Evolutionary conservation across 2,329 filamentous ascomycete genomes (phyloP).

Genomic region (Phyllosticta paracitricarpa): DNA sequence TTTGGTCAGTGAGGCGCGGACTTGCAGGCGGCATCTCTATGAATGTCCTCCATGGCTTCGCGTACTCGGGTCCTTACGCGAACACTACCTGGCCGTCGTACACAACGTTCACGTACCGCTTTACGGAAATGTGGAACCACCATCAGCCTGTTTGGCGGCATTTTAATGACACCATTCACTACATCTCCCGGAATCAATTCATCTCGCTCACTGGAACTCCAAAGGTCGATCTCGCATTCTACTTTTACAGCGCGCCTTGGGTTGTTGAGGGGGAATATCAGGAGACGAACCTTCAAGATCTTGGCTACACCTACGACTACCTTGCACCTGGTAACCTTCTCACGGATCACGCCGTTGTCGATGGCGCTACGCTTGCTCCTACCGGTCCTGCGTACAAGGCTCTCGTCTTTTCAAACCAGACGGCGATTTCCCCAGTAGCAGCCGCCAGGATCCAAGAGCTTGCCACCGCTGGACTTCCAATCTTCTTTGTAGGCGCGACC

Average conservation of each 20-base stretch:
- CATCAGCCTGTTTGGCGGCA: constrained; percentile 35
- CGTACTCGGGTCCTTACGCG: constrained; percentile 32
- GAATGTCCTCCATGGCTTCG: constrained; percentile 35
- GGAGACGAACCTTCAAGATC: constrained; percentile 13
- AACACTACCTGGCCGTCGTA: constrained; percentile 43
- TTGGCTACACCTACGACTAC: constrained; percentile 35
- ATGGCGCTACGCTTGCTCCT: constrained; percentile 28
- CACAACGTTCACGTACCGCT: constrained; percentile 34
- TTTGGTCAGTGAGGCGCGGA: constrained; percentile 29
- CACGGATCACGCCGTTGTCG: constrained; percentile 29
- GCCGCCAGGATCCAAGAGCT: constrained; percentile 25
- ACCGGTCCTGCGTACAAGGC: constrained; percentile 32
- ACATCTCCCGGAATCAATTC: constrained; percentile 28
- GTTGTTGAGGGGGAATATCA: constrained; percentile 7
- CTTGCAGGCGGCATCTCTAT: constrained; percentile 35
- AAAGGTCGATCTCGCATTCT: constrained; percentile 35
- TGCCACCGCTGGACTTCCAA: constrained; percentile 31
- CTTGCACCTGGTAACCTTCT: constrained; percentile 36
- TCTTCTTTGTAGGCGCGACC: constrained; percentile 27
- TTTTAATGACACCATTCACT: constrained; percentile 29
- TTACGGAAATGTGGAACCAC: constrained; percentile 30
- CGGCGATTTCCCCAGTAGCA: constrained; percentile 24
- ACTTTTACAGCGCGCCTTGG: constrained; percentile 16
- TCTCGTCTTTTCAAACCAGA: constrained; percentile 31
- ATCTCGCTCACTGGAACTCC: constrained; percentile 31